Percentiles rank a stretch among this genome's conserved stretches.
Conservation (phyloP, 495 filamentous ascomycete genomes). For the Neurospora hispaniola region DNA sequence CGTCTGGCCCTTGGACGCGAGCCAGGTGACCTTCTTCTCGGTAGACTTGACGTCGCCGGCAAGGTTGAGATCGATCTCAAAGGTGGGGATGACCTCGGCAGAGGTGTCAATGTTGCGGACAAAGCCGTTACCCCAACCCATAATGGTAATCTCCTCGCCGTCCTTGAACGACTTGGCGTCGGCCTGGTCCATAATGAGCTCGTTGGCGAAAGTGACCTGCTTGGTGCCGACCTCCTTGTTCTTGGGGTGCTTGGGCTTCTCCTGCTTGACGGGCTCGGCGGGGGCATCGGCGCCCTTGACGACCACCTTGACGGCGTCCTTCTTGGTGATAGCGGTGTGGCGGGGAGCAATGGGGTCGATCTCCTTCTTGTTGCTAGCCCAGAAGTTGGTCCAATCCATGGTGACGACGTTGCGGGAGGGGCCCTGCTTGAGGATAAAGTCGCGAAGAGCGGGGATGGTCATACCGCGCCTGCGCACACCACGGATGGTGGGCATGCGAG, state of each 20-base stretch:
- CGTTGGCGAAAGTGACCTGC: slow-evolving; percentile 63
- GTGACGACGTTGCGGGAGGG: slow-evolving; percentile 80
- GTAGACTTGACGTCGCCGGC: slow-evolving; percentile 85
- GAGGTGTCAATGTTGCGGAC: slow-evolving; percentile 47
- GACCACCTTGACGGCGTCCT: slow-evolving; percentile 55
- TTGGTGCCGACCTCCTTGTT: slow-evolving; percentile 75
- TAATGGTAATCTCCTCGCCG: slow-evolving; percentile 87
- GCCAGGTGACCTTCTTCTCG: slow-evolving; percentile 93
- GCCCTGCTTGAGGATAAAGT: slow-evolving; percentile 90
- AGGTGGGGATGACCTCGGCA: slow-evolving; percentile 47
- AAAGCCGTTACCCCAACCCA: slow-evolving; percentile 92
- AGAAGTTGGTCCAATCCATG: slow-evolving; percentile 85
- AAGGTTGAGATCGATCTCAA: slow-evolving; percentile 74
- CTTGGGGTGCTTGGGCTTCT: slow-evolving; percentile 80
- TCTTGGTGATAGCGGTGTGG: slow-evolving; percentile 66
- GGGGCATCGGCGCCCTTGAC: slow-evolving; percentile 55
- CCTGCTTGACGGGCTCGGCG: slow-evolving; percentile 50
- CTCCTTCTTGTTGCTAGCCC: slow-evolving; percentile 92
- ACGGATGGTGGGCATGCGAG: slow-evolving; percentile 87
- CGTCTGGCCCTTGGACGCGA: slow-evolving; percentile 62
- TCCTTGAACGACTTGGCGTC: slow-evolving; percentile 73
- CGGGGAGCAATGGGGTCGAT: slow-evolving; percentile 82
- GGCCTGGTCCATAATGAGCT: slow-evolving; percentile 71
- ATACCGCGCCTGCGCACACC: slow-evolving; percentile 83
- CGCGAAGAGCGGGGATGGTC: slow-evolving; percentile 77